Percentiles rank a stretch among this genome's conserved stretches.
Conservation (phyloP, 73 alveolate species). For the Breviolum minutum region DNA sequence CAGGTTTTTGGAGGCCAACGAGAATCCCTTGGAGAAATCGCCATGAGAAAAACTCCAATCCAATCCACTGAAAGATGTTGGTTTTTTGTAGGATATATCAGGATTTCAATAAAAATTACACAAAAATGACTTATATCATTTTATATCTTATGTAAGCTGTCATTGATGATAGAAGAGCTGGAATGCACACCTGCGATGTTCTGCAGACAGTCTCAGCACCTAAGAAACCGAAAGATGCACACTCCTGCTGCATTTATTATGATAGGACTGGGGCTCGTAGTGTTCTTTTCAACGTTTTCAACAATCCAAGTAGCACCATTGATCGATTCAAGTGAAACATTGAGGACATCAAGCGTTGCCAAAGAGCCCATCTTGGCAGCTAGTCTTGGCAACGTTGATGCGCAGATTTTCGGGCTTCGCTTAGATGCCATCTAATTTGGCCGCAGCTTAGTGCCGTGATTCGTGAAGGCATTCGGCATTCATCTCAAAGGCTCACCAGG, state of each 20-base stretch:
- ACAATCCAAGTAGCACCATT: no score
- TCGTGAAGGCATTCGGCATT: not conserved
- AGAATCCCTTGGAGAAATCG: not conserved
- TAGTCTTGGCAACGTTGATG: not conserved
- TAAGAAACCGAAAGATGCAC: no score
- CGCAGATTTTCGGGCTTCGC: constrained; percentile 29
- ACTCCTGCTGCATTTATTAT: no score
- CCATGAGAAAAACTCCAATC: not conserved
- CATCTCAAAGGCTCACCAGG: no score
- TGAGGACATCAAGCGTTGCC: not conserved
- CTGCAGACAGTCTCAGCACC: no score
- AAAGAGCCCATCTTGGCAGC: not conserved
- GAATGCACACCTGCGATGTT: not conserved
- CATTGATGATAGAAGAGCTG: not conserved
- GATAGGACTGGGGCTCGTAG: no score
- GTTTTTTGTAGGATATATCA: no score
- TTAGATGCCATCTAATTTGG: not conserved
- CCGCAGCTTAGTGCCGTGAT: not conserved
- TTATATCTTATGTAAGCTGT: no score
- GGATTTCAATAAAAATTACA: no score
- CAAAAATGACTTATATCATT: no score
- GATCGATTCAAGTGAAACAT: not conserved
- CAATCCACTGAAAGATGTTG: not conserved
- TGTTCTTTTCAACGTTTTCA: no score
- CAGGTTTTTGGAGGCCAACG: not conserved